Percentiles rank a stretch among this genome's conserved stretches.
Evolutionary conservation across 371 early-diverging fungal genomes (phyloP).

Genomic region (Apophysomyces ossiformis): DNA sequence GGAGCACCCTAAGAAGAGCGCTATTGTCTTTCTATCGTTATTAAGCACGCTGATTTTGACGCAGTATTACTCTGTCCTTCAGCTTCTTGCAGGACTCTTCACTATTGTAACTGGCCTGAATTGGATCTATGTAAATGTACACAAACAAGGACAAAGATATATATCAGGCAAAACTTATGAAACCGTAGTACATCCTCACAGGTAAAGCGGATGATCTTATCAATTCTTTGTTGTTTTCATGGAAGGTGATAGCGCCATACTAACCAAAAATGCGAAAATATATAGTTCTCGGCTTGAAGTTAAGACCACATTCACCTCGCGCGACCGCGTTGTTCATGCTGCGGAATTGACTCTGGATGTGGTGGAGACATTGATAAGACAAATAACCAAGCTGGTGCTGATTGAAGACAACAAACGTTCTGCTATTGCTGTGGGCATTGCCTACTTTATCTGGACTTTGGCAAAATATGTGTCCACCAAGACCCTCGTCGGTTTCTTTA

Average conservation of each 20-base stretch:
- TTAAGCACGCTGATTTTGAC: slow-evolving; percentile 50
- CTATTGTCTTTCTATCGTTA: slow-evolving; percentile 32
- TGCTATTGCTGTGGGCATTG: slow-evolving; percentile 47
- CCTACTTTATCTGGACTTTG: slow-evolving; percentile 61
- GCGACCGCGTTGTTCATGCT: slow-evolving; percentile 42
- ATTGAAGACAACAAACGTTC: slow-evolving; percentile 60
- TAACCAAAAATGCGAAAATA: neutral
- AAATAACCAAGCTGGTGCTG: slow-evolving; percentile 54
- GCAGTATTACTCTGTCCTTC: slow-evolving; percentile 61
- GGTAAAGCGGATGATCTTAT: slow-evolving; percentile 14
- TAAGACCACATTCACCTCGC: slow-evolving; percentile 38
- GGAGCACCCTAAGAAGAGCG: slow-evolving; percentile 57
- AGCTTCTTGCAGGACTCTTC: slow-evolving; percentile 52
- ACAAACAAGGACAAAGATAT: slow-evolving; percentile 46
- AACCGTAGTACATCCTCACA: slow-evolving; percentile 48
- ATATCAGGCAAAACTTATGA: slow-evolving; percentile 47
- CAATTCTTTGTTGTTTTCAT: slow-evolving; percentile 3
- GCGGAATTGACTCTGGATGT: slow-evolving; percentile 53
- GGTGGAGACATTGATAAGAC: slow-evolving; percentile 47
- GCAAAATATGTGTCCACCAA: slow-evolving; percentile 63
- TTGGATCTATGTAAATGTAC: slow-evolving; percentile 58
- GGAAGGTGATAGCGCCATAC: slow-evolving; percentile 20
- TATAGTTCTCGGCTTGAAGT: slow-evolving; percentile 35
- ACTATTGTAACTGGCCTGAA: slow-evolving; percentile 56
- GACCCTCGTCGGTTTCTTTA: slow-evolving; percentile 50